Base-by-base conservation (phyloP, 768 basidiomycete genomes). In the Pseudohyphozyma bogoriensis region DNA sequence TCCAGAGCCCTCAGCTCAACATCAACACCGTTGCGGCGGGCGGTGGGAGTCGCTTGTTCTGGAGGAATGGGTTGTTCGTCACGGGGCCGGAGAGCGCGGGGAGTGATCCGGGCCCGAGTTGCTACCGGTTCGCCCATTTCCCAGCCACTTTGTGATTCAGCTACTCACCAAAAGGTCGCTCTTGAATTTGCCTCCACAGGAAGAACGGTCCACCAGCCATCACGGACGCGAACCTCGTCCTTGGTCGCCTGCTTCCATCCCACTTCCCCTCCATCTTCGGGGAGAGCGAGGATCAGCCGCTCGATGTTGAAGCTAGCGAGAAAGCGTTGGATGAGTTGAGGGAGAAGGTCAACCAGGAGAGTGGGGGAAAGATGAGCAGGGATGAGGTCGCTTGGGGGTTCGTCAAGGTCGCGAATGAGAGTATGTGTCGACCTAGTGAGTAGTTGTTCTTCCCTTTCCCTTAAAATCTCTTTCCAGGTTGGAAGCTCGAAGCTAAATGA, bases 251-350 rank as follows among this genome's bases (percentile, higher is more conserved):
- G 47, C 78, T 95, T 10, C 87, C 90, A 0, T 85, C 87, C 59
- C 89, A 85, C 72, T 95, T 95, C 77, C 91, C 91, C 2, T 90
- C 89, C 22, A 95, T 93, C 59, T 96, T 95, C 68, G 91, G 92
- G 28, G 84, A 85, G 69, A 82, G 81, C 2, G 92, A 91, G 74
- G 83, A 86, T 68, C 87, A 95, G 69, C 80, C 85, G 4, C 74
- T 95, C 28, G 89, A 95, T 70, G 75, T 79, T 7, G 80, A 85
- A 29, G 89, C 88, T 3, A 84, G 87, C 2, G 73, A 76, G 20
- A 68, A 66, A 1, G 81, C 82, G 11, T 91, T 95, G 64, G 84
- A 86, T 68, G 76, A 77, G 55, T 71, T 93, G 8, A 80, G 81
- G 0, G 73, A 78, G 54, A 80, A 85, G 56, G 87, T 95, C 71